Percentiles rank a stretch among this genome's conserved stretches.
Evolutionary conservation across 768 basidiomycete genomes (phyloP).

Genomic region (Lentinus brumalis): DNA sequence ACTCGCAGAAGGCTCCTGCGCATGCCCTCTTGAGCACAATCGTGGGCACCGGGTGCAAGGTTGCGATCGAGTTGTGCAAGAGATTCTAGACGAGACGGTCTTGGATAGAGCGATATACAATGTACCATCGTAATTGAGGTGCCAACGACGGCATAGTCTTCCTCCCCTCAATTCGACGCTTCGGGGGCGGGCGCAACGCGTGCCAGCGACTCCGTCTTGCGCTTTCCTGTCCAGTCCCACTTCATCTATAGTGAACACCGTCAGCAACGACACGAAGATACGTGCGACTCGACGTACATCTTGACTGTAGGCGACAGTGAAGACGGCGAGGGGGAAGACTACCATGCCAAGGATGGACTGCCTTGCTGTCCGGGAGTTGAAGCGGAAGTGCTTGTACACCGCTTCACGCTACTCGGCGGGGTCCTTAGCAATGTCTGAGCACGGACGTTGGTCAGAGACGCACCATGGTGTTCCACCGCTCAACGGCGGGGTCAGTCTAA

Average conservation of each 20-base stretch:
- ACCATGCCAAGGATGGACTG: slow-evolving; percentile 63
- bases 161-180: slow-evolving; percentile 24
- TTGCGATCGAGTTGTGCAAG: slow-evolving; percentile 90
- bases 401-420: slow-evolving; percentile 68
- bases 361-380: slow-evolving; percentile 69
- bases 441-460: not conserved
- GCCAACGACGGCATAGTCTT: not conserved
- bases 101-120: not conserved
- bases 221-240: slow-evolving; percentile 57
- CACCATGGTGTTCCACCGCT: slow-evolving; percentile 64
- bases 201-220: slow-evolving; percentile 45
- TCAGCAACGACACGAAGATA: not conserved
- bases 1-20: slow-evolving; percentile 87
- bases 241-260: slow-evolving; percentile 39
- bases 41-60: slow-evolving; percentile 83
- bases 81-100: slow-evolving; percentile 49
- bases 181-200: slow-evolving; percentile 23
- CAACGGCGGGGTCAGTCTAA: slow-evolving; percentile 52
- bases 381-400: slow-evolving; percentile 81
- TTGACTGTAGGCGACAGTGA: slow-evolving; percentile 43
- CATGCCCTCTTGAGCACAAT: slow-evolving; percentile 88
- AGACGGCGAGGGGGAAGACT: slow-evolving; percentile 60
- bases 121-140: slow-evolving; percentile 14
- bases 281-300: slow-evolving; percentile 36
- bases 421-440: not conserved